Conservation (phyloP, 129 eudicot species). For the Erigeron canadensis region DNA sequence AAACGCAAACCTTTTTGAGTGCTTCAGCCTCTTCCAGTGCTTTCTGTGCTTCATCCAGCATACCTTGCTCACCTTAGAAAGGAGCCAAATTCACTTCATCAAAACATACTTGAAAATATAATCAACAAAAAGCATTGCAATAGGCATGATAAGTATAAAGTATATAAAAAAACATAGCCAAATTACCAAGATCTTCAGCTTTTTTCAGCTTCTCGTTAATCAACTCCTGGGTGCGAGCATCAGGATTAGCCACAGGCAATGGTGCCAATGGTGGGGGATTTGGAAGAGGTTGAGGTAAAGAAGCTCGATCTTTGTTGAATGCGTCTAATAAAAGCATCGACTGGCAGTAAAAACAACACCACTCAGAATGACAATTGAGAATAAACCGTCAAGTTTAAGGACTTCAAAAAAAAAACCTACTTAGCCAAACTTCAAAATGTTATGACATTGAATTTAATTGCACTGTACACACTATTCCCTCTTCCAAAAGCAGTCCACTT, state of each 20-base stretch:
- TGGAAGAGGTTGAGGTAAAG: constrained; percentile 88
- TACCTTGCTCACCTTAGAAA: constrained; percentile 88
- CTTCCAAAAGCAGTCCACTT: too few relatives aligned
- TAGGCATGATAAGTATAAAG: too few relatives aligned
- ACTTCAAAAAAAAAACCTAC: too few relatives aligned
- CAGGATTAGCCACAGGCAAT: constrained; percentile 69
- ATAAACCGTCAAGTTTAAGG: neutral
- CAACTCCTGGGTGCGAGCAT: constrained; percentile 91
- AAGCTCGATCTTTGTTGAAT: constrained; percentile 94
- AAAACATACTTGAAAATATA: neutral
- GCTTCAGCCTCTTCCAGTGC: constrained; percentile 98
- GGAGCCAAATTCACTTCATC: neutral
- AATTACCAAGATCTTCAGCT: constrained; percentile 92
- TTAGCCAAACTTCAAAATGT: too few relatives aligned
- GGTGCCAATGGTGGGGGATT: constrained; percentile 75
- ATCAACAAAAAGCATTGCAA: neutral
- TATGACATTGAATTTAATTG: too few relatives aligned
- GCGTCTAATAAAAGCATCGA: constrained; percentile 90
- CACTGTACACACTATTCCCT: too few relatives aligned
- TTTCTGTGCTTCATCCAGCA: constrained; percentile 95
- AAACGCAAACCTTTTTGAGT: constrained; percentile 77
- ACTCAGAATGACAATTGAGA: neutral
- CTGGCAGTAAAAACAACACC: constrained; percentile 41
- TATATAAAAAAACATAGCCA: neutral
- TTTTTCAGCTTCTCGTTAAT: constrained; percentile 95